Evolutionary conservation across 768 basidiomycete species (phyloP).

Genomic region (Hericium rajendrae): DNA sequence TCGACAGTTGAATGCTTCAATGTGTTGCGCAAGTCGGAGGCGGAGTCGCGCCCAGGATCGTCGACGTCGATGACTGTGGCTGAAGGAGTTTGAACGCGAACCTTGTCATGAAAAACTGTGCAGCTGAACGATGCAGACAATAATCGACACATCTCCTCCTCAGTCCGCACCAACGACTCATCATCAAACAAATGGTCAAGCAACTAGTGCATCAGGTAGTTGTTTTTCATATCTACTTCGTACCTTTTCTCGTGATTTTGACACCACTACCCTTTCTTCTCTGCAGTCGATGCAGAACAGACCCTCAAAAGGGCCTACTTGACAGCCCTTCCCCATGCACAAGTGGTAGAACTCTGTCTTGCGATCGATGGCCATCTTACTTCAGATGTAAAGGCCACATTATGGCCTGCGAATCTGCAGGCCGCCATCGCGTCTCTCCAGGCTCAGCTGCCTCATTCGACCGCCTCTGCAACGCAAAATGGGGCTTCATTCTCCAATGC

Average conservation of each 20-base stretch:
- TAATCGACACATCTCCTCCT: conserved; percentile 30
- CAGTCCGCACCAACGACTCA: conserved; percentile 22
- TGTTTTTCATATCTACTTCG: not conserved
- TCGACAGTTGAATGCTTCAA: too few relatives aligned
- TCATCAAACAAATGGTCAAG: conserved; percentile 9
- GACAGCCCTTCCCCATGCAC: conserved; percentile 50
- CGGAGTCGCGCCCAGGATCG: too few relatives aligned
- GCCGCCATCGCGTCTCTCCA: conserved; percentile 48
- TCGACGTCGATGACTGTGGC: not conserved
- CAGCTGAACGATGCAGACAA: conserved; percentile 56
- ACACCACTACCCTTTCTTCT: not conserved
- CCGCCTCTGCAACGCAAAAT: conserved; percentile 11
- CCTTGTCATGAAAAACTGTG: conserved; percentile 67
- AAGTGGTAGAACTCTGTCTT: conserved; percentile 75
- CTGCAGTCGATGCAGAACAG: conserved; percentile 34
- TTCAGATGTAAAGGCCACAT: conserved; percentile 47
- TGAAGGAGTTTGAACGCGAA: conserved; percentile 32
- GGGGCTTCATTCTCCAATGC: conserved; percentile 8
- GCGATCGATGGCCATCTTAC: conserved; percentile 62
- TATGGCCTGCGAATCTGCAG: conserved; percentile 68
- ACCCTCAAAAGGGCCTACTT: conserved; percentile 68
- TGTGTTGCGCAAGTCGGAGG: too few relatives aligned
- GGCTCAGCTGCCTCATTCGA: conserved; percentile 9
- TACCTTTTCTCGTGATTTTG: too few relatives aligned
- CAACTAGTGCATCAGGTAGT: conserved; percentile 15